Conservation (phyloP, 345 rosid genomes). For the Cardamine chenopodiifolia region DNA sequence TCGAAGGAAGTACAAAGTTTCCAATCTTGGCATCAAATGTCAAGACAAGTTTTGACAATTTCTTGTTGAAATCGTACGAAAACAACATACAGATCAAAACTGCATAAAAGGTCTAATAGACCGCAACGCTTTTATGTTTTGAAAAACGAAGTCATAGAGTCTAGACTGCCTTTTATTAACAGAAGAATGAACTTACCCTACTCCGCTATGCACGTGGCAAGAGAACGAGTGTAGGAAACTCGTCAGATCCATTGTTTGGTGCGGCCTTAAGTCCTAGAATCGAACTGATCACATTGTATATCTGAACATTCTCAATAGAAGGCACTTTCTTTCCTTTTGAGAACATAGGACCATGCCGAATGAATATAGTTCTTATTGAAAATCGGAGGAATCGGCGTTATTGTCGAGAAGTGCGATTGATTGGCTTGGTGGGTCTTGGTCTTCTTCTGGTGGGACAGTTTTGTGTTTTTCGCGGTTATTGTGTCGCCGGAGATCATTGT, state of each 20-base stretch:
- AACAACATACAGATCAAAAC: background rate
- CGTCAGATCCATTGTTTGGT: constrained; percentile 72
- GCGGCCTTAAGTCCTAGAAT: constrained; percentile 77
- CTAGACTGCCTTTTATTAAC: constrained; percentile 4
- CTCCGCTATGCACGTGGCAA: constrained; percentile 47
- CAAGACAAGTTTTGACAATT: background rate
- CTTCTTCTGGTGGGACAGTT: constrained; percentile 44
- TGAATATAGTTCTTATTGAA: constrained; percentile 92
- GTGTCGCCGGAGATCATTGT: constrained; percentile 30
- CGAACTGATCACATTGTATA: constrained; percentile 79
- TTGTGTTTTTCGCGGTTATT: constrained; percentile 50
- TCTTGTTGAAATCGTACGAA: background rate
- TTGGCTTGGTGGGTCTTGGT: constrained; percentile 49
- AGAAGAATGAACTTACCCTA: constrained; percentile 17
- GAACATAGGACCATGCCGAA: constrained; percentile 91
- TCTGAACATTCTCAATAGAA: constrained; percentile 91
- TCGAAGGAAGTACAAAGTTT: background rate
- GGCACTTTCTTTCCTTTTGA: constrained; percentile 76
- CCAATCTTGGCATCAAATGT: constrained; percentile 14
- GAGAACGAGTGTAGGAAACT: constrained; percentile 53
- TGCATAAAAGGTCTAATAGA: background rate
- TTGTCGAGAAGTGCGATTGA: constrained; percentile 66
- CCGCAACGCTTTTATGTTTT: no score
- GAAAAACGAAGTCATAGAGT: background rate
- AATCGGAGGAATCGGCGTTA: constrained; percentile 49